Evolutionary conservation across 2,329 filamentous ascomycete genomes (phyloP).

Genomic region (Elsinoe perseae): DNA sequence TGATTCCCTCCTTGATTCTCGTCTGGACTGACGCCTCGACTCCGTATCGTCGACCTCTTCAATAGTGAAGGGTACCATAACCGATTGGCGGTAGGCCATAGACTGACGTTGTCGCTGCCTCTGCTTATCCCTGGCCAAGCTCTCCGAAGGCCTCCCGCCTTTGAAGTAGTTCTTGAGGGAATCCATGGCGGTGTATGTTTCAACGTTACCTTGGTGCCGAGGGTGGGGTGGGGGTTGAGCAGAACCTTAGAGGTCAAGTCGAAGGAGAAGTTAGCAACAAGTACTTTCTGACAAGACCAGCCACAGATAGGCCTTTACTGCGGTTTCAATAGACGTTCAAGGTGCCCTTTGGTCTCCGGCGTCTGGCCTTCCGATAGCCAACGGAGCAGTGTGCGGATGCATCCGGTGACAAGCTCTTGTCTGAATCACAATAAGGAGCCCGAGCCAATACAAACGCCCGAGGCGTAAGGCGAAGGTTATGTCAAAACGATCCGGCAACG

Average conservation of each 20-base stretch:
- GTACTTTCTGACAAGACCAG: background rate
- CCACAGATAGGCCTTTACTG: background rate
- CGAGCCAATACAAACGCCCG: background rate
- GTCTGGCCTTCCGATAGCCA: background rate
- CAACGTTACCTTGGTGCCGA: background rate
- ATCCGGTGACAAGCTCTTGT: background rate
- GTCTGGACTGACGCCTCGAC: background rate
- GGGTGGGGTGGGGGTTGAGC: background rate
- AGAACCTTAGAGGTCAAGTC: background rate
- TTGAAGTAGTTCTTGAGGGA: constrained; percentile 54
- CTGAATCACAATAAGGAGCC: background rate
- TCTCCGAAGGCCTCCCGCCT: constrained; percentile 38
- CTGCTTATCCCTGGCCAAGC: constrained; percentile 23
- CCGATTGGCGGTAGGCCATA: background rate
- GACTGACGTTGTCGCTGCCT: background rate
- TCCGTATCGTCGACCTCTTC: background rate
- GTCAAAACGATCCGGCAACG: background rate
- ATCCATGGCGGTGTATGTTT: constrained; percentile 44
- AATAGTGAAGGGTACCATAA: background rate
- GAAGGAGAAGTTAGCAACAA: background rate
- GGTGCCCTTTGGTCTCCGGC: background rate
- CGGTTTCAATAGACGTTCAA: background rate
- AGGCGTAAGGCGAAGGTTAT: background rate
- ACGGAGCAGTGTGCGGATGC: background rate
- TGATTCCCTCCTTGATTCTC: background rate